Percentiles rank a stretch among this genome's conserved stretches.
Evolutionary conservation across 192 early-diverging fungal species (phyloP).

Genomic region (Linnemannia zychae): DNA sequence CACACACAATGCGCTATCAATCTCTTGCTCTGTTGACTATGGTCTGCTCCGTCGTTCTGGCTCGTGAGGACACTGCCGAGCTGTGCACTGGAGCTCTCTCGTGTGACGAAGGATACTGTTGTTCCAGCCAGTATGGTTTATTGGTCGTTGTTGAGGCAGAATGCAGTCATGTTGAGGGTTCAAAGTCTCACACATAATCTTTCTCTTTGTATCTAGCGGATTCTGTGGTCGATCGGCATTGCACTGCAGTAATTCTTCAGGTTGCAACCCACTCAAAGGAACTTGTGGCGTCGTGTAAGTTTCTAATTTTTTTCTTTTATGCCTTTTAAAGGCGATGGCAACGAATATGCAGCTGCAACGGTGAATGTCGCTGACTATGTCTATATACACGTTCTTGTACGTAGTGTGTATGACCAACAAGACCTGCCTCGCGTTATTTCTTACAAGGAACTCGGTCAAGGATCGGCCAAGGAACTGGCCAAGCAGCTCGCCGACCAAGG

Average conservation of each 20-base stretch:
- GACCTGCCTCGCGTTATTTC: constrained; percentile 35
- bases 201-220: constrained; percentile 19
- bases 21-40: constrained; percentile 15
- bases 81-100: constrained; percentile 9
- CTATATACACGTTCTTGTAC: neutral
- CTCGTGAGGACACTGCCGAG: constrained; percentile 21
- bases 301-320: neutral
- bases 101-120: constrained; percentile 44
- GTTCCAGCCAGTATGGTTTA: constrained; percentile 34
- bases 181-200: neutral
- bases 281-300: constrained; percentile 59
- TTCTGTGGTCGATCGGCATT: constrained; percentile 33
- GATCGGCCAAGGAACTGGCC: neutral
- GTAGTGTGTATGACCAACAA: constrained; percentile 34
- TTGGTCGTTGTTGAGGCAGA: neutral
- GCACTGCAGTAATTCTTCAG: constrained; percentile 38
- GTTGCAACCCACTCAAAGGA: constrained; percentile 59
- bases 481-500: constrained; percentile 26
- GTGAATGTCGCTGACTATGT: neutral
- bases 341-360: neutral
- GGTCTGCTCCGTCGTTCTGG: constrained; percentile 16
- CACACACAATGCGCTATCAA: constrained; percentile 25
- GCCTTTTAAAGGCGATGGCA: too few relatives aligned
- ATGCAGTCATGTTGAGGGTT: neutral
- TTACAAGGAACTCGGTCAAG: constrained; percentile 17